phyloP scores from a whole-genome alignment of 306 rosid genomes.

The Corylus avellana region DNA sequence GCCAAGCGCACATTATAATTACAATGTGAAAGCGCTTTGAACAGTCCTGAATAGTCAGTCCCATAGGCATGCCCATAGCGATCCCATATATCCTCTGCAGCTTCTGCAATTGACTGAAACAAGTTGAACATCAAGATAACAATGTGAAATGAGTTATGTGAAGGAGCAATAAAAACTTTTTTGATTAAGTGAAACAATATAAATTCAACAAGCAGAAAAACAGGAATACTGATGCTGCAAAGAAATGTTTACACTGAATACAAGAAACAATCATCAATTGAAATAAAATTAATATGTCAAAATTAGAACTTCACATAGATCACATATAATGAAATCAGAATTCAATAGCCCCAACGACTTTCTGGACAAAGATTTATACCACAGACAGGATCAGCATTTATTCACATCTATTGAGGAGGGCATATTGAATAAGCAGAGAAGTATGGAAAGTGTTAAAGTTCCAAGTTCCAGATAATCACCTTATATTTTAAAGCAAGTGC shows the following conservation, averaged over 20 bases:
- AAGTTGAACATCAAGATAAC: slow-evolving; percentile 16
- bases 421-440: not conserved
- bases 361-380: not conserved
- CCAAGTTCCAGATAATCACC: not conserved
- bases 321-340: not conserved
- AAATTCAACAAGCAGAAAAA: not conserved
- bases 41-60: slow-evolving; percentile 83
- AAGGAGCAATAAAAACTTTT: not conserved
- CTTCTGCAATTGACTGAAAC: slow-evolving; percentile 83
- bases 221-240: not conserved
- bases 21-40: slow-evolving; percentile 79
- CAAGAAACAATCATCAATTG: not conserved
- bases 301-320: not conserved
- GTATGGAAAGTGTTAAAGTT: not conserved
- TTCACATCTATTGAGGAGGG: not conserved
- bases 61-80: slow-evolving; percentile 92
- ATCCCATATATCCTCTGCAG: slow-evolving; percentile 95
- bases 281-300: not conserved
- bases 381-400: not conserved
- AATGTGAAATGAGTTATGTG: not conserved
- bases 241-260: not conserved
- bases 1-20: slow-evolving; percentile 86
- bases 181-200: not conserved
- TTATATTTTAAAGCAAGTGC: not conserved
- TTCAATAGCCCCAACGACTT: not conserved